Evolutionary conservation across 441 rosid species (phyloP).

Genomic region (Manihot esculenta): DNA sequence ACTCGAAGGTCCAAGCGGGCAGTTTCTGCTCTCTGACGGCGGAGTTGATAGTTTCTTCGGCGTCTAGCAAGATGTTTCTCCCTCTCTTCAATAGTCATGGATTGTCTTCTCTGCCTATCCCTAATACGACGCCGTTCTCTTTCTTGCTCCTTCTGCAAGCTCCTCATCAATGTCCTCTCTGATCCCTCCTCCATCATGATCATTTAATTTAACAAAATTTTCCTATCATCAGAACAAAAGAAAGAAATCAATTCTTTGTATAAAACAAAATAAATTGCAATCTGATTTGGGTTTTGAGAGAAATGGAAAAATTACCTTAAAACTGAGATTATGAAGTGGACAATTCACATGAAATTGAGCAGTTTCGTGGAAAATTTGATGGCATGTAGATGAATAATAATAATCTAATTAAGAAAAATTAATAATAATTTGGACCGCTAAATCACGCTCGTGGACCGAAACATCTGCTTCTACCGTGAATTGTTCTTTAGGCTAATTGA

Average conservation of each 20-base stretch:
- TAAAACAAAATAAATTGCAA: background rate
- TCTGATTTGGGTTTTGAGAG: background rate
- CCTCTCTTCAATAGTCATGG: constrained; percentile 84
- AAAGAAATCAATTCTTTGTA: background rate
- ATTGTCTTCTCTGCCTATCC: constrained; percentile 82
- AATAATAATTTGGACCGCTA: constrained; percentile 4
- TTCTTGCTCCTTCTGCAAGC: constrained; percentile 67
- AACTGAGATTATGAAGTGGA: background rate
- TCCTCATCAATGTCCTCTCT: constrained; percentile 40
- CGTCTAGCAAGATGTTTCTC: constrained; percentile 91
- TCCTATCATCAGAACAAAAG: background rate
- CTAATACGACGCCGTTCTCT: constrained; percentile 77
- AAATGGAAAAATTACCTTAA: background rate
- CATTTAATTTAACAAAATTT: background rate
- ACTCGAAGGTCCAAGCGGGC: constrained; percentile 41
- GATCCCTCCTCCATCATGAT: constrained; percentile 38
- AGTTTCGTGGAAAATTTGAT: background rate
- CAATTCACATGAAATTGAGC: background rate
- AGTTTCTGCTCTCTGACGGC: constrained; percentile 66
- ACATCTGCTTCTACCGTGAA: background rate
- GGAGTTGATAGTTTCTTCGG: constrained; percentile 75
- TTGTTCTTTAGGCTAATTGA: background rate
- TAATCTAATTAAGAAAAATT: background rate
- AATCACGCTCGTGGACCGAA: constrained; percentile 5
- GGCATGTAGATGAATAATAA: background rate